Percentiles rank a stretch among this genome's conserved stretches.
Conservation (phyloP, 1,284 basidiomycete genomes). For the Rhodotorula sp. region DNA sequence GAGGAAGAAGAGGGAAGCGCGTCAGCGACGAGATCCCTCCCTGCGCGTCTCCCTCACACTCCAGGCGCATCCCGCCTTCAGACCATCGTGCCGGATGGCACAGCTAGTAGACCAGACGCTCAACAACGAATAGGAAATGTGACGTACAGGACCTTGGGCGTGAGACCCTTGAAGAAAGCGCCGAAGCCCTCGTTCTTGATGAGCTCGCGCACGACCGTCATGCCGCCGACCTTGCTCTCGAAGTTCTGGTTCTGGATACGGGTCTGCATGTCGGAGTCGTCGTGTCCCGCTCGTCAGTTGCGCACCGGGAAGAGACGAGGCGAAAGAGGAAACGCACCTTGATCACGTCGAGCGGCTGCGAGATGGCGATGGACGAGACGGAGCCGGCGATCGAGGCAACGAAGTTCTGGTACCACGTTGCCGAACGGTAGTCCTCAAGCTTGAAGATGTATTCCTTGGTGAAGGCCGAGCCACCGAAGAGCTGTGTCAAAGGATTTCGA, state of each 20-base stretch:
- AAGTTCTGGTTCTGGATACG: slow-evolving; percentile 99
- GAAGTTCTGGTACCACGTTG: slow-evolving; percentile 92
- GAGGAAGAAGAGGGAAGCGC: slow-evolving; percentile 47
- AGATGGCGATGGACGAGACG: slow-evolving; percentile 91
- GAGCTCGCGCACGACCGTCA: slow-evolving; percentile 82
- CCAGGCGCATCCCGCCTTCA: too few species aligned
- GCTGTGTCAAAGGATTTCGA: slow-evolving; percentile 55
- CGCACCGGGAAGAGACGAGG: neutral
- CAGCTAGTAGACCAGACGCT: too few species aligned
- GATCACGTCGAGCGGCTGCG: slow-evolving; percentile 92
- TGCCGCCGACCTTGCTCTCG: slow-evolving; percentile 80
- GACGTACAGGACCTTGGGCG: slow-evolving; percentile 67
- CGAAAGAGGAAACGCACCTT: slow-evolving; percentile 55
- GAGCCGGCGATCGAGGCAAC: slow-evolving; percentile 91
- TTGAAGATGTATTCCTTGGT: slow-evolving; percentile 93
- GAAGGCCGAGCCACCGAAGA: slow-evolving; percentile 92
- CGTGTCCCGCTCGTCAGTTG: neutral
- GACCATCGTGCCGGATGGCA: too few species aligned
- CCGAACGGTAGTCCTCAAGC: slow-evolving; percentile 82
- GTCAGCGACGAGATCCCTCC: neutral
- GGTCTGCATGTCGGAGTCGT: slow-evolving; percentile 55
- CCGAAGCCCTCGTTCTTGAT: slow-evolving; percentile 78
- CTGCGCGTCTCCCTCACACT: too few species aligned
- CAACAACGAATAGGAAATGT: neutral
- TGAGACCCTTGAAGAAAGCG: slow-evolving; percentile 84